A percentile compares a stretch with the other conserved stretches of the same genome.
Evolutionary conservation across 2,329 filamentous ascomycete genomes (phyloP).

Genomic region (Exophiala viscosa): DNA sequence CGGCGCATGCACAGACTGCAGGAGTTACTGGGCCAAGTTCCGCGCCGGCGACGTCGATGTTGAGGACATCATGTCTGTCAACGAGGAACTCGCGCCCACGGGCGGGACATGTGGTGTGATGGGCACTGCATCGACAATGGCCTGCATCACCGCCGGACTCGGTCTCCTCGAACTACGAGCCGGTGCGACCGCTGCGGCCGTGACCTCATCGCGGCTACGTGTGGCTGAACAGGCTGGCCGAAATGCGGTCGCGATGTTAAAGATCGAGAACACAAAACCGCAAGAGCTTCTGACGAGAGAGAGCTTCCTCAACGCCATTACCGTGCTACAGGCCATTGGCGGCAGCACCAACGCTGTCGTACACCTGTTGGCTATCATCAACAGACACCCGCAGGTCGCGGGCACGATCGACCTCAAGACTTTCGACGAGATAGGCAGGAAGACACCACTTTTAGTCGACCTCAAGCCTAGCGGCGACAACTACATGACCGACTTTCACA

Average conservation of each 20-base stretch:
- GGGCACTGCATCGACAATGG: conserved; percentile 58
- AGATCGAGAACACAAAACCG: conserved; percentile 42
- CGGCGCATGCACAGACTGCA: conserved; percentile 71
- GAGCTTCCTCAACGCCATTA: conserved; percentile 57
- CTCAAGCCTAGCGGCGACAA: conserved; percentile 54
- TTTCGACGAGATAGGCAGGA: conserved; percentile 48
- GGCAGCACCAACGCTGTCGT: conserved; percentile 57
- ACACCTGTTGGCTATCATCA: conserved; percentile 54
- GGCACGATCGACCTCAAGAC: conserved; percentile 45
- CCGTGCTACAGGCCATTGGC: conserved; percentile 53
- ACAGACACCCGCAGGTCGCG: conserved; percentile 48
- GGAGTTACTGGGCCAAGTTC: conserved; percentile 69
- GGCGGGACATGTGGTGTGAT: conserved; percentile 55
- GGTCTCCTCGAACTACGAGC: conserved; percentile 50
- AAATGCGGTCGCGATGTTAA: conserved; percentile 49
- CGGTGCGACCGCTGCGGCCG: conserved; percentile 52
- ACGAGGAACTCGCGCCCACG: conserved; percentile 69
- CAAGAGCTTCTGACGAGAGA: conserved; percentile 53
- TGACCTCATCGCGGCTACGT: conserved; percentile 49
- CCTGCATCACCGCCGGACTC: conserved; percentile 50
- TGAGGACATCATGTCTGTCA: conserved; percentile 67
- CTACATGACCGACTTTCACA: conserved; percentile 55
- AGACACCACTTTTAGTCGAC: conserved; percentile 48
- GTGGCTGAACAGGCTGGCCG: conserved; percentile 55
- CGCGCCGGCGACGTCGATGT: conserved; percentile 64